These are phyloP conservation scores for Carex parvula DNA, from an alignment of 176 grass and related monocot genomes.

Conservation along the genomic window DNA sequence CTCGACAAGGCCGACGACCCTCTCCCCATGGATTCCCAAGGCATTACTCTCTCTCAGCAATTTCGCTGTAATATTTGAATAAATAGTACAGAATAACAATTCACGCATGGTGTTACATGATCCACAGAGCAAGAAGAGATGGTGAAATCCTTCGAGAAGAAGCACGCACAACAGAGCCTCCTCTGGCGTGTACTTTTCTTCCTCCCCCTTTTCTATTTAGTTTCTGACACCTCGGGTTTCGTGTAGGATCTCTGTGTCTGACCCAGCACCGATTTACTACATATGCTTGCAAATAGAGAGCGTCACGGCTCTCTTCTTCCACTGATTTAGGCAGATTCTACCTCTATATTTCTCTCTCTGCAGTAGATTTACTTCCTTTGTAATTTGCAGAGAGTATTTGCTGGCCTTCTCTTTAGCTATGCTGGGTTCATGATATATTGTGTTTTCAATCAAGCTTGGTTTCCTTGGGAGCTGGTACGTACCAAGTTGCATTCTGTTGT, in stretches of 20 bases:
- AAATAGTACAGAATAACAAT: background rate
- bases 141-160: conserved; percentile 67
- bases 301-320: background rate
- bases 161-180: conserved; percentile 56
- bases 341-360: background rate
- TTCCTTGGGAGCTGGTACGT: conserved; percentile 83
- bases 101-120: background rate
- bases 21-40: conserved; percentile 73
- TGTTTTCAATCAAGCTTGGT: conserved; percentile 68
- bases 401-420: conserved; percentile 61
- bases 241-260: background rate
- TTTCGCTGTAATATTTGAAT: conserved; percentile 3
- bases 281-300: background rate
- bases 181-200: conserved; percentile 59
- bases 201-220: background rate
- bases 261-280: background rate
- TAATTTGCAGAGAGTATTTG: conserved; percentile 58
- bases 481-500: background rate
- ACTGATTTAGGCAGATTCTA: background rate
- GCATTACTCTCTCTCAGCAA: conserved; percentile 14
- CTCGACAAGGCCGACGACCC: conserved; percentile 40
- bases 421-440: conserved; percentile 64
- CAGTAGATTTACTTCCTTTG: conserved; percentile 16
- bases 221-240: background rate
- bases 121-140: conserved; percentile 87